Evolutionary conservation across 805 yeast species (phyloP).

Genomic region (Maudiozyma serrabonitensis): DNA sequence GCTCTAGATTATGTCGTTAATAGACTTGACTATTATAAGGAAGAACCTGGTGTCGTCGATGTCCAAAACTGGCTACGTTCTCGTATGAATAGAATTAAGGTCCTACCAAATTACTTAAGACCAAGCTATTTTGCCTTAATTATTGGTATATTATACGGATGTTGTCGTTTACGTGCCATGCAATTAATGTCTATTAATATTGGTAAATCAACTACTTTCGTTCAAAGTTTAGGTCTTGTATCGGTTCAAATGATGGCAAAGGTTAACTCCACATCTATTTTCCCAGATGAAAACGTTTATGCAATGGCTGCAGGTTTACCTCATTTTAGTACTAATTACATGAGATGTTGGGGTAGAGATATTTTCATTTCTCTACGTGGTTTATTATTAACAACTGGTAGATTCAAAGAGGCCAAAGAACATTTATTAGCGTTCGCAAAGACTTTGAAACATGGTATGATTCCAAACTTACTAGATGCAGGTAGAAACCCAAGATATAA

Average conservation of each 20-base stretch:
- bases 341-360: slow-evolving; percentile 99
- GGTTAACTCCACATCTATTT: slow-evolving; percentile 64
- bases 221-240: slow-evolving; percentile 68
- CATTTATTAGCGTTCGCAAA: slow-evolving; percentile 84
- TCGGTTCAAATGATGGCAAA: slow-evolving; percentile 81
- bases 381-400: slow-evolving; percentile 61
- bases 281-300: slow-evolving; percentile 53
- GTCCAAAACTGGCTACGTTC: slow-evolving; percentile 61
- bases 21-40: slow-evolving; percentile 48
- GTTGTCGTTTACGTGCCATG: slow-evolving; percentile 62
- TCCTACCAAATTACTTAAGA: slow-evolving; percentile 66
- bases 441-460: slow-evolving; percentile 88
- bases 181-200: slow-evolving; percentile 43
- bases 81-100: slow-evolving; percentile 52
- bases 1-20: slow-evolving; percentile 67
- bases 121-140: slow-evolving; percentile 83
- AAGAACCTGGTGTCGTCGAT: slow-evolving; percentile 37
- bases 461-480: slow-evolving; percentile 86
- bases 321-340: slow-evolving; percentile 79
- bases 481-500: slow-evolving; percentile 91
- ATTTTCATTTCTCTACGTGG: slow-evolving; percentile 86
- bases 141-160: slow-evolving; percentile 77
- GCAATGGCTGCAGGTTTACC: slow-evolving; percentile 95
- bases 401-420: slow-evolving; percentile 65
- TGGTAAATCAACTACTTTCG: slow-evolving; percentile 57